phyloP scores from a whole-genome alignment of 768 basidiomycete species.

The Tricholomella constricta region DNA sequence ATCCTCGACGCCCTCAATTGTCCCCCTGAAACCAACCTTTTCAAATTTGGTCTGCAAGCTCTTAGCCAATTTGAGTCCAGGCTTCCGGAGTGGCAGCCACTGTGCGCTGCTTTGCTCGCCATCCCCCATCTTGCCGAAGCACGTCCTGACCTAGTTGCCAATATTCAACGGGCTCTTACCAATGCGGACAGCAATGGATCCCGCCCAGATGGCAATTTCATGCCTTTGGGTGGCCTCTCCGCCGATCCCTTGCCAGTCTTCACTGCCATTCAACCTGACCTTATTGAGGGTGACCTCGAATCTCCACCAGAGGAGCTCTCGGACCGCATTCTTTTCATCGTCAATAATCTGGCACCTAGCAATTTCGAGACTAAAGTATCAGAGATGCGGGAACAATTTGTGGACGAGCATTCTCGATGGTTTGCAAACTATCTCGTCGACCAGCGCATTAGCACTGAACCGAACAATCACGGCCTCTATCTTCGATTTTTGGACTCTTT shows the following conservation, averaged over 20 bases:
- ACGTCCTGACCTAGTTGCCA: slow-evolving; percentile 77
- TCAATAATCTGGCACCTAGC: slow-evolving; percentile 94
- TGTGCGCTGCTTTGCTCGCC: slow-evolving; percentile 85
- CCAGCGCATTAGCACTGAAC: slow-evolving; percentile 92
- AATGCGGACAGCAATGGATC: slow-evolving; percentile 49
- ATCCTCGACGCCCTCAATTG: slow-evolving; percentile 93
- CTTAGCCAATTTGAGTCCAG: slow-evolving; percentile 85
- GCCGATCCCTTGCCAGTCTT: slow-evolving; percentile 61
- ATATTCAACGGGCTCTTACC: slow-evolving; percentile 71
- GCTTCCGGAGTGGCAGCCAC: slow-evolving; percentile 87
- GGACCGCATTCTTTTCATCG: slow-evolving; percentile 94
- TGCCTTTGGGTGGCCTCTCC: slow-evolving; percentile 28
- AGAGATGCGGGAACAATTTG: slow-evolving; percentile 86
- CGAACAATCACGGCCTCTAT: slow-evolving; percentile 96
- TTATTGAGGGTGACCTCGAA: slow-evolving; percentile 58
- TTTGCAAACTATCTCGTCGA: slow-evolving; percentile 98
- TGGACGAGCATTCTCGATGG: slow-evolving; percentile 87
- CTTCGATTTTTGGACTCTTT: slow-evolving; percentile 90
- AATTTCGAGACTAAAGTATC: slow-evolving; percentile 88
- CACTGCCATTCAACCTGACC: slow-evolving; percentile 76
- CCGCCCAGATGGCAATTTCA: slow-evolving; percentile 37
- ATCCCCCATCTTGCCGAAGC: slow-evolving; percentile 87
- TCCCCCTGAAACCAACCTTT: slow-evolving; percentile 88
- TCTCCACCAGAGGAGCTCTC: slow-evolving; percentile 84
- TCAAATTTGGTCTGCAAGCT: slow-evolving; percentile 94